These are phyloP conservation scores for Cordia subcordata DNA, from an alignment of 257 asterid species.

Conservation along the genomic window DNA sequence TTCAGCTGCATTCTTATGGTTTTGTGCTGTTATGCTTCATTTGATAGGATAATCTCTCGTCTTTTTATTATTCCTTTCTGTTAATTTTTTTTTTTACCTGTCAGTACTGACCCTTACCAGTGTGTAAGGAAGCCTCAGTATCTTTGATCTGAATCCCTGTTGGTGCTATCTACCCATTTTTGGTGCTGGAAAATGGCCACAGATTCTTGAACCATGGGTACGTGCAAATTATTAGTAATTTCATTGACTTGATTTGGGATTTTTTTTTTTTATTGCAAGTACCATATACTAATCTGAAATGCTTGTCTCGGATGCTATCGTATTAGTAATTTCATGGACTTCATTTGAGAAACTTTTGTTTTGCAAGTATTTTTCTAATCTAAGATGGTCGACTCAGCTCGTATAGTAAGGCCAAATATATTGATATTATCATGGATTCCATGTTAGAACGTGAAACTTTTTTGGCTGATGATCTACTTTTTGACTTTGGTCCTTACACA, in stretches of 20 bases:
- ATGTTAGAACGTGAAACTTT: no score
- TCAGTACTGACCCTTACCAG: background rate
- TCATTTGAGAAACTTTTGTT: no score
- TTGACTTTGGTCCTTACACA: no score
- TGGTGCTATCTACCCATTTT: background rate
- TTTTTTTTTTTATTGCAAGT: no score
- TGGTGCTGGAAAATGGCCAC: background rate
- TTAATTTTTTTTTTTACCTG: background rate
- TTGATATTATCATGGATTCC: no score
- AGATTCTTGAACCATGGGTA: background rate
- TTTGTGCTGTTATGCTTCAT: background rate
- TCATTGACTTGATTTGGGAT: background rate
- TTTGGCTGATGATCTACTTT: no score
- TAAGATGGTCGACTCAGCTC: no score
- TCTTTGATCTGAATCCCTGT: background rate
- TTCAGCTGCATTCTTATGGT: background rate
- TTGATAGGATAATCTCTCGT: background rate
- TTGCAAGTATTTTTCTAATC: no score
- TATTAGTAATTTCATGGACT: no score
- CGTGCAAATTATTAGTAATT: background rate
- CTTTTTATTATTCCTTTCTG: background rate
- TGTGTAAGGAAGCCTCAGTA: background rate
- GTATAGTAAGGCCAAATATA: no score
- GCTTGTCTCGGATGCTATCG: no score
- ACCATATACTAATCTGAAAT: no score